Conservation (phyloP, 192 early-diverging fungal species). For the Umbelopsis sp. region DNA sequence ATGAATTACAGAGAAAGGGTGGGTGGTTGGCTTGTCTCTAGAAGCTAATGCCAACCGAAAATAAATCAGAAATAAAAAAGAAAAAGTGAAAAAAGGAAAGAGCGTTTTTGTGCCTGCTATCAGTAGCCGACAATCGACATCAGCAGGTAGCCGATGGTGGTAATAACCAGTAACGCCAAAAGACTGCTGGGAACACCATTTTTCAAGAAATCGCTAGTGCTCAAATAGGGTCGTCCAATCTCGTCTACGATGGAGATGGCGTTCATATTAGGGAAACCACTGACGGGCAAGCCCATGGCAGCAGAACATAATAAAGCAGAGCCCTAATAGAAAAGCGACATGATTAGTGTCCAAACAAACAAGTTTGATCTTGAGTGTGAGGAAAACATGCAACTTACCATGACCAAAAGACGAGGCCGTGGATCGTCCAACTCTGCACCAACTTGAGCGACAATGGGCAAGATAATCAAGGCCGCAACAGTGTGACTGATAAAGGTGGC, state of each 20-base stretch:
- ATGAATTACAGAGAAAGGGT: too few species aligned
- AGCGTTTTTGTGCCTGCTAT: constrained; percentile 21
- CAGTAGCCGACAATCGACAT: constrained; percentile 61
- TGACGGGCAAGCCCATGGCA: constrained; percentile 92
- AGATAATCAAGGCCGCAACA: constrained; percentile 92
- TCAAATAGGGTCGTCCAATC: constrained; percentile 81
- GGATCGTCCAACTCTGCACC: constrained; percentile 81
- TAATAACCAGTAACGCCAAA: constrained; percentile 68
- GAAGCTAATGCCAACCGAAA: background rate
- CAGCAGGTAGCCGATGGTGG: constrained; percentile 77
- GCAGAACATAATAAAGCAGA: constrained; percentile 84
- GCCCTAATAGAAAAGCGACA: constrained; percentile 43
- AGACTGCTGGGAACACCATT: constrained; percentile 79
- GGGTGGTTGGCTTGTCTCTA: background rate
- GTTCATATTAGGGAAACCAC: constrained; percentile 97
- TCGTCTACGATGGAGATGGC: constrained; percentile 92
- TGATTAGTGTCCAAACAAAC: constrained; percentile 11
- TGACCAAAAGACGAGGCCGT: constrained; percentile 77
- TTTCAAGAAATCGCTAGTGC: constrained; percentile 81
- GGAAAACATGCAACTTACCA: constrained; percentile 55
- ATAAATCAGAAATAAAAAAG: background rate
- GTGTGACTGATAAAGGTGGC: constrained; percentile 96
- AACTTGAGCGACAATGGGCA: constrained; percentile 91
- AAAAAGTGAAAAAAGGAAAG: background rate
- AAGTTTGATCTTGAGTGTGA: background rate